These are phyloP conservation scores for Terfezia claveryi DNA, from an alignment of 495 filamentous ascomycete species.

Conservation along the genomic window DNA sequence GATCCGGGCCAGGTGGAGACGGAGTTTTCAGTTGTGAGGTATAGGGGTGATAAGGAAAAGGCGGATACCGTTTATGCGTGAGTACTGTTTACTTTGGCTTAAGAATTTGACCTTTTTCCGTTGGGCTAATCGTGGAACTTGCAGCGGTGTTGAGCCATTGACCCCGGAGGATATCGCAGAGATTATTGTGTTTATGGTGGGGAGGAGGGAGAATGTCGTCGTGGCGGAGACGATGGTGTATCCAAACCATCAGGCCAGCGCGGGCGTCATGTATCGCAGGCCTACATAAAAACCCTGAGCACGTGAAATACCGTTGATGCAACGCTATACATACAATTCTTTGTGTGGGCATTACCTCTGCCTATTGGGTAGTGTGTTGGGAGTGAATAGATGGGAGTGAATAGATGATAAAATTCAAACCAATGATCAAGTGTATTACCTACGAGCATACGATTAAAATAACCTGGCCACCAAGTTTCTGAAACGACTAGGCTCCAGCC, in stretches of 20 bases:
- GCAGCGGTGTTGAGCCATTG: constrained; percentile 53
- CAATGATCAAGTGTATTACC: too few species aligned
- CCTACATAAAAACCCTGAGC: background rate
- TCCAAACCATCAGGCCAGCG: constrained; percentile 69
- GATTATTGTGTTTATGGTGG: constrained; percentile 74
- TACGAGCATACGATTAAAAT: too few species aligned
- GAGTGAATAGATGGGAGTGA: too few species aligned
- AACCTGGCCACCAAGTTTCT: too few species aligned
- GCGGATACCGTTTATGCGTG: constrained; percentile 80
- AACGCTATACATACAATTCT: too few species aligned
- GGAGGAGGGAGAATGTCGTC: constrained; percentile 82
- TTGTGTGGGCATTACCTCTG: too few species aligned
- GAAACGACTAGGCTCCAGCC: too few species aligned
- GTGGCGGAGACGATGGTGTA: constrained; percentile 79
- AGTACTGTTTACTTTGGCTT: constrained; percentile 5
- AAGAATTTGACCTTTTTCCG: background rate
- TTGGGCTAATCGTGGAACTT: constrained; percentile 21
- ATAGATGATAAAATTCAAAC: too few species aligned
- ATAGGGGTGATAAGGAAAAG: constrained; percentile 77
- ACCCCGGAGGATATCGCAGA: constrained; percentile 92
- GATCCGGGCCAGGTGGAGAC: constrained; percentile 97
- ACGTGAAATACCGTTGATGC: too few species aligned
- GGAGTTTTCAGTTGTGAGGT: constrained; percentile 86
- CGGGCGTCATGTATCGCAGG: constrained; percentile 8
- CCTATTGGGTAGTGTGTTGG: too few species aligned